Base-by-base conservation (phyloP, 306 rosid genomes). In the Lithocarpus polystachyus region DNA sequence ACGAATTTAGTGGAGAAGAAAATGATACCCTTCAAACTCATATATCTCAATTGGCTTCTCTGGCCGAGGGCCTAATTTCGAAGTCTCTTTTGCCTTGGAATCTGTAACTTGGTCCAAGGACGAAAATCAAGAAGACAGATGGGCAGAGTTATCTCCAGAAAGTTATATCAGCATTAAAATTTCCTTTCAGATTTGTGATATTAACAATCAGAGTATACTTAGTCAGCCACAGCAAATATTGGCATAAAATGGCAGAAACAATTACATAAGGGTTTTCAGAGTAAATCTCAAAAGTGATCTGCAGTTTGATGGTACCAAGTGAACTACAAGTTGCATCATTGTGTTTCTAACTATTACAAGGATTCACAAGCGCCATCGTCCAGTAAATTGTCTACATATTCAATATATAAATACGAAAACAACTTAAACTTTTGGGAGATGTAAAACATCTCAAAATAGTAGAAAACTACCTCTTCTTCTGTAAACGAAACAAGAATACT, bases 41-140 rank as follows among this genome's bases (percentile, higher is more conserved):
- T 93, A 96, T 85, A 96, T 89, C 82, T 96, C 99, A 75, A 96
- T 86, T 31, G 97, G 97, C 85, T 96, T 93, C 88, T 85, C 91
- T 1, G 99, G 99, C 6, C 91, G 97, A 74, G 97, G 96, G 54
- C 99, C 98, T 81, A 90, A 0, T 73, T 90, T 91, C 13, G 93
- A 83, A 80, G 96, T 96, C 87, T 96, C 98, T 87, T 96, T 93
- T 73, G 89, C 87, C 81, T 82, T 89, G 65, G 75, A 83, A 76
- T 91, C 99, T 96, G 90, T 79, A 75, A 79, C 62, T 84, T 48
- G 35, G 71, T 31, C 76, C 69, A 43, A 12, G 24, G 28, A 54
- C 0, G 6, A 33, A 15, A 72, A 51, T 64, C 45, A 52, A 56
- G 72, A 70, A 20, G 45, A 10, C 52, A 17, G 14, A 33, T 17